phyloP scores from a whole-genome alignment of 2,329 filamentous ascomycete species.

The Phyllachora maydis region DNA sequence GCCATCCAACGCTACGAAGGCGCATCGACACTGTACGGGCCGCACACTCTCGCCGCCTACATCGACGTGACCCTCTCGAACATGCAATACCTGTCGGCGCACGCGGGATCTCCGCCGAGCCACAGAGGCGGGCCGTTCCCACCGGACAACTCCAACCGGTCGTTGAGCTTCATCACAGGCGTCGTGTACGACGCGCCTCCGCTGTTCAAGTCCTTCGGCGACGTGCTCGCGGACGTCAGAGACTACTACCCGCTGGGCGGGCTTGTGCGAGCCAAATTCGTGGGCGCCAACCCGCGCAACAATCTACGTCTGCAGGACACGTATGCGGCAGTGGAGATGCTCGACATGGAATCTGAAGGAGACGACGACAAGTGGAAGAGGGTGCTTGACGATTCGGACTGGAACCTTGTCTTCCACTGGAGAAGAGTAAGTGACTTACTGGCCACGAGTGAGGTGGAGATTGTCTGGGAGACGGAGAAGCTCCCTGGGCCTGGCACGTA shows the following conservation, averaged over 20 bases:
- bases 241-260: constrained; percentile 37
- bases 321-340: constrained; percentile 55
- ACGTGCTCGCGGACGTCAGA: constrained; percentile 32
- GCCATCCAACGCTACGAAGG: constrained; percentile 77
- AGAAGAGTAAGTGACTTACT: constrained; percentile 45
- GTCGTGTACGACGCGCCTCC: constrained; percentile 57
- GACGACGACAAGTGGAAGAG: constrained; percentile 30
- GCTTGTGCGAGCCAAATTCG: constrained; percentile 46
- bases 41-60: constrained; percentile 64
- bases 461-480: constrained; percentile 60
- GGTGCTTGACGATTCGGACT: constrained; percentile 58
- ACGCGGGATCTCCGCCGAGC: constrained; percentile 18
- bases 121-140: constrained; percentile 34
- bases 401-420: constrained; percentile 71
- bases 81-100: constrained; percentile 41
- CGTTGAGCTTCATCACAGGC: constrained; percentile 58
- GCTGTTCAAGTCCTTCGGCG: constrained; percentile 48
- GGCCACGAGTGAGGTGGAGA: constrained; percentile 57
- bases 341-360: constrained; percentile 16
- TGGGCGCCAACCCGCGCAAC: constrained; percentile 80
- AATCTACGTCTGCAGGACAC: constrained; percentile 62
- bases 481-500: constrained; percentile 46
- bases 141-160: constrained; percentile 58
- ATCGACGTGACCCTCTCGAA: constrained; percentile 66
- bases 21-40: constrained; percentile 78